Conservation (phyloP, 2,329 filamentous ascomycete species). For the Cercospora citrullina region DNA sequence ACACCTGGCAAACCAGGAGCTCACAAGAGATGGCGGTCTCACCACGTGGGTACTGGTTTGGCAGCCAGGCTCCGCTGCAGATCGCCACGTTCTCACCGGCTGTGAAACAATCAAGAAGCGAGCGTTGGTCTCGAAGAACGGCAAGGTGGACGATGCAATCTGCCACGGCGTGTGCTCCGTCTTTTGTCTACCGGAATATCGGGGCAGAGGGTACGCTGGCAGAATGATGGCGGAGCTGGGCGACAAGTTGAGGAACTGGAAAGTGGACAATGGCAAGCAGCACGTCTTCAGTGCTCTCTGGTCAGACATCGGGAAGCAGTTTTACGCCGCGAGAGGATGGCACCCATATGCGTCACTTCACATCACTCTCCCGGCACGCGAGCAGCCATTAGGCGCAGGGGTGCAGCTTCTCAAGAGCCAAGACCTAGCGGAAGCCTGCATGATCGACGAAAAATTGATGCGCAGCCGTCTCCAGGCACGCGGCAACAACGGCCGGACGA, state of each 20-base stretch:
- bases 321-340: conserved; percentile 80
- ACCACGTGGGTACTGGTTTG: conserved; percentile 63
- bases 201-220: conserved; percentile 74
- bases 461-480: conserved; percentile 51
- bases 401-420: conserved; percentile 53
- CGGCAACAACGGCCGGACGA: conserved; percentile 25
- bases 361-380: conserved; percentile 58
- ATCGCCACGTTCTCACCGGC: conserved; percentile 53
- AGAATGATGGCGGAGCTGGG: conserved; percentile 72
- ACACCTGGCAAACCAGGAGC: conserved; percentile 51
- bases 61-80: conserved; percentile 32
- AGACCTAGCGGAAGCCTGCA: conserved; percentile 63
- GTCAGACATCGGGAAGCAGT: conserved; percentile 81
- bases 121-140: conserved; percentile 47
- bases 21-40: conserved; percentile 57
- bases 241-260: conserved; percentile 54
- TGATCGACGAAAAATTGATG: conserved; percentile 64
- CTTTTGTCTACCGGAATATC: conserved; percentile 65
- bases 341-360: conserved; percentile 71
- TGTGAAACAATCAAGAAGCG: conserved; percentile 59
- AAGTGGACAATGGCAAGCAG: conserved; percentile 47
- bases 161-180: conserved; percentile 78
- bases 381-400: conserved; percentile 16
- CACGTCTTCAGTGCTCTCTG: conserved; percentile 75
- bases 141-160: conserved; percentile 56